Conservation (phyloP, 768 basidiomycete genomes). For the Lactarius trivialis region DNA sequence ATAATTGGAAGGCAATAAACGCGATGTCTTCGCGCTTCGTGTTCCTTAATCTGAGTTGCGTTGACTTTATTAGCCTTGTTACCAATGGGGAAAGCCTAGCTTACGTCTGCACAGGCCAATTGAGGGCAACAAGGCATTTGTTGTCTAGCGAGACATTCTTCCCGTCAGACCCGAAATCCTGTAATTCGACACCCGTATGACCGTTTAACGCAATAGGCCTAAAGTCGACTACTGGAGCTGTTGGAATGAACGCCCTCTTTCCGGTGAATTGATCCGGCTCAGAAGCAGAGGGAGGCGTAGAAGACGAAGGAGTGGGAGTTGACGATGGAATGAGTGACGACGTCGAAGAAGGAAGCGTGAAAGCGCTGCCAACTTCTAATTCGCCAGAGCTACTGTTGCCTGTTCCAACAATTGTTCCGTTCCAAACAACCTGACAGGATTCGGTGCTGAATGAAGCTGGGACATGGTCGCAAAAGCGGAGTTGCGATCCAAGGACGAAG, state of each 20-base stretch:
- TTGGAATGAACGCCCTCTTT: background rate
- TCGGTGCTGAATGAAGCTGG: conserved; percentile 32
- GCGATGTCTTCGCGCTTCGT: conserved; percentile 74
- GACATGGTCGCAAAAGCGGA: conserved; percentile 53
- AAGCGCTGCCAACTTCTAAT: conserved; percentile 18
- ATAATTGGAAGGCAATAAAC: conserved; percentile 73
- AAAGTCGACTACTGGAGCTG: background rate
- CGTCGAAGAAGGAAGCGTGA: background rate
- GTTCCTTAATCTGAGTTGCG: conserved; percentile 46
- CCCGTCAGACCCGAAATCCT: conserved; percentile 32
- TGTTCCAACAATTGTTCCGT: conserved; percentile 29
- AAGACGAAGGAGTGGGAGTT: background rate
- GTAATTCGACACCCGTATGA: conserved; percentile 27
- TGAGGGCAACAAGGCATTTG: conserved; percentile 53
- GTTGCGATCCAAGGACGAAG: conserved; percentile 44
- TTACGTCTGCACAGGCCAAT: conserved; percentile 66
- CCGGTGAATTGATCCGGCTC: background rate
- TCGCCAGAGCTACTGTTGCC: background rate
- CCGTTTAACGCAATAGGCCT: conserved; percentile 13
- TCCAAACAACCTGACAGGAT: conserved; percentile 53
- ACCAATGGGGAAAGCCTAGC: conserved; percentile 24
- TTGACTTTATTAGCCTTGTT: conserved; percentile 12
- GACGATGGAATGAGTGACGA: background rate
- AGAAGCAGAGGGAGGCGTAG: conserved; percentile 5
- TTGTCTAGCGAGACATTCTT: conserved; percentile 35